Percentiles rank a stretch among this genome's conserved stretches.
These are phyloP conservation scores for Deinandra increscens DNA, from an alignment of 129 eudicot genomes.

Conservation along the genomic window DNA sequence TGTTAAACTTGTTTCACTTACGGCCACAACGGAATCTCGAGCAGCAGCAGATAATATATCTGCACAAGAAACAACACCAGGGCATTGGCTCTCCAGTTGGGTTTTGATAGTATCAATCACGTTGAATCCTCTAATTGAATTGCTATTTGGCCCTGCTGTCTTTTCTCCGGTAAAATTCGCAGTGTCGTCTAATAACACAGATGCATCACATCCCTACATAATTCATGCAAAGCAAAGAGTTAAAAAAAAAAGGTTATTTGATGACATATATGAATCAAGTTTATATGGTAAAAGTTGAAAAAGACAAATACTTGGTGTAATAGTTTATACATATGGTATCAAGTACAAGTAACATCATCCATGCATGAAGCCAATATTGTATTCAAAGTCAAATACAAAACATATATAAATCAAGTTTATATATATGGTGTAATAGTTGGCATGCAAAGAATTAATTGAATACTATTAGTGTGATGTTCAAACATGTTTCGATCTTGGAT, in stretches of 20 bases:
- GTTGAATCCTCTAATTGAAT: no score
- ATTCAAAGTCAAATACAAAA: not conserved
- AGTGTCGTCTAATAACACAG: slow-evolving; percentile 35
- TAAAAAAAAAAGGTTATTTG: no score
- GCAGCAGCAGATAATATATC: slow-evolving; percentile 46
- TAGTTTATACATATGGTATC: no score
- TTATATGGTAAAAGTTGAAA: no score
- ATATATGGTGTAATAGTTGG: no score
- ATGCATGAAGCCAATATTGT: not conserved
- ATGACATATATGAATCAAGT: no score
- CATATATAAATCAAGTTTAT: no score
- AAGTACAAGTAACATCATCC: no score
- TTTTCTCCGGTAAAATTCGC: slow-evolving; percentile 39
- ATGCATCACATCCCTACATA: slow-evolving; percentile 49
- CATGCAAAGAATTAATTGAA: no score
- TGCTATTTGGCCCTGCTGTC: no score
- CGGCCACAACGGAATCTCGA: slow-evolving; percentile 49
- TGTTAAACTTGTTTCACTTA: slow-evolving; percentile 16
- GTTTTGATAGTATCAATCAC: no score
- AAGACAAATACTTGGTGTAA: no score
- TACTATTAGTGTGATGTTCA: not conserved
- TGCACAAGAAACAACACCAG: slow-evolving; percentile 53
- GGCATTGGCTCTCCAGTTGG: slow-evolving; percentile 36
- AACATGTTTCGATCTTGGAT: not conserved
- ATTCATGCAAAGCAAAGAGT: not conserved